Evolutionary conservation across 305 asterid species (phyloP).

Genomic region (Fraxinus angustifolia): DNA sequence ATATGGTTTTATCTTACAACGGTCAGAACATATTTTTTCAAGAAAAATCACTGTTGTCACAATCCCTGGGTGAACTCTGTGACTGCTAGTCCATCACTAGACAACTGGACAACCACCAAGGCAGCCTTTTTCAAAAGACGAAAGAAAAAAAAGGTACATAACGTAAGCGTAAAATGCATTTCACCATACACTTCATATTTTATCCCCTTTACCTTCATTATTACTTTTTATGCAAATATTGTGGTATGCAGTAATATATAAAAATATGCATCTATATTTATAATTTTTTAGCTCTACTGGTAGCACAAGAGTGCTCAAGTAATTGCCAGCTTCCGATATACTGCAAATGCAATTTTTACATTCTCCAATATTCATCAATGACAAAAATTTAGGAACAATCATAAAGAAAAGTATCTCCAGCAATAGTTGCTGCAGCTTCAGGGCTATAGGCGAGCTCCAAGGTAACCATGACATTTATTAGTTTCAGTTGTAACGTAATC

Average conservation of each 20-base stretch:
- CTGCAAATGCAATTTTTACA: not conserved
- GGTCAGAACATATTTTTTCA: not conserved
- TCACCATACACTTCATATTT: not conserved
- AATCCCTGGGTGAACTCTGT: not conserved
- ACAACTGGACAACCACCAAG: not conserved
- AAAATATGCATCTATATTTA: not conserved
- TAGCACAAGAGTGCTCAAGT: not conserved
- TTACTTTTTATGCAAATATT: not conserved
- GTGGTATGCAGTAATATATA: not conserved
- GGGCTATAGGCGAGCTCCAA: not conserved
- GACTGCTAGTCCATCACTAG: not conserved
- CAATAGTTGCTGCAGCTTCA: not conserved
- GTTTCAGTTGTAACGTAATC: not conserved
- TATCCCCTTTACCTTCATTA: not conserved
- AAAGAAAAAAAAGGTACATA: not conserved
- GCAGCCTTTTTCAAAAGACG: not conserved
- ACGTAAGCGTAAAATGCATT: not conserved
- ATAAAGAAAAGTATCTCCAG: not conserved
- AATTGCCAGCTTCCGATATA: not conserved
- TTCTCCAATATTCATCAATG: not conserved
- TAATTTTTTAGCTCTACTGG: not conserved
- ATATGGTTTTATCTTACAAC: not conserved
- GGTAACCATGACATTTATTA: not conserved
- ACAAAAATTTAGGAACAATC: not conserved
- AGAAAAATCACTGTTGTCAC: not conserved